Conservation (phyloP, 768 basidiomycete genomes). For the Polyporus arcularius region DNA sequence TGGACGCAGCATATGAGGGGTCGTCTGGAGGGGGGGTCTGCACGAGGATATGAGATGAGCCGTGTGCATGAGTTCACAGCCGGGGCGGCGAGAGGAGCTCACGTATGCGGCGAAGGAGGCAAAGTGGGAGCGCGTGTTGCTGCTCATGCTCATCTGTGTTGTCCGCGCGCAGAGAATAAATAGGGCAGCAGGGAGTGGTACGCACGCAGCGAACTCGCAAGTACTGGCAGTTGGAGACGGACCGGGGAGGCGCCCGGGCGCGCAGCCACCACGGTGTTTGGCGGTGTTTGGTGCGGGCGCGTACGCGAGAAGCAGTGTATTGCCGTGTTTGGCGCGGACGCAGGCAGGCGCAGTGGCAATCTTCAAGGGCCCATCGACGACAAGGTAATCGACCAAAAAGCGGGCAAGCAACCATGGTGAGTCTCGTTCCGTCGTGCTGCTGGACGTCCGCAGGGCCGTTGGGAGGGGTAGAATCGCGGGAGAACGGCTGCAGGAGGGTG, state of each 20-base stretch:
- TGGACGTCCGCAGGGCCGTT: constrained; percentile 16
- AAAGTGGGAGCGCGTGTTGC: constrained; percentile 35
- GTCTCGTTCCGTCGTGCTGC: constrained; percentile 20
- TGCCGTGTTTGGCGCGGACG: constrained; percentile 22
- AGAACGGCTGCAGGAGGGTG: constrained; percentile 33
- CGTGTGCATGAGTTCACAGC: background rate
- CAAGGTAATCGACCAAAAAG: constrained; percentile 31
- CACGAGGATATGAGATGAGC: background rate
- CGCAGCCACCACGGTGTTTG: constrained; percentile 13
- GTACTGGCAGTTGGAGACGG: constrained; percentile 7
- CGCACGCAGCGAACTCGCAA: background rate
- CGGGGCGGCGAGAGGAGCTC: constrained; percentile 23
- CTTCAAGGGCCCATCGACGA: constrained; percentile 28
- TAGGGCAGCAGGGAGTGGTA: constrained; percentile 5
- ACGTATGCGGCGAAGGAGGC: constrained; percentile 69
- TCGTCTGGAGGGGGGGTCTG: constrained; percentile 67
- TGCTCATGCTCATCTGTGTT: constrained; percentile 27
- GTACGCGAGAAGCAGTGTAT: constrained; percentile 16
- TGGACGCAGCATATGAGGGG: constrained; percentile 29
- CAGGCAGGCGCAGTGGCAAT: constrained; percentile 20
- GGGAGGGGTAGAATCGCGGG: constrained; percentile 10
- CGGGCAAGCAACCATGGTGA: constrained; percentile 34
- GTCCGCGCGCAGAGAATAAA: constrained; percentile 11
- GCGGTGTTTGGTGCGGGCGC: constrained; percentile 15
- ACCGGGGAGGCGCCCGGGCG: constrained; percentile 7